Evolutionary conservation across 345 rosid genomes (phyloP), one percentile per base, ranked within the genome.

Genomic region (Euclidium syriacum): DNA sequence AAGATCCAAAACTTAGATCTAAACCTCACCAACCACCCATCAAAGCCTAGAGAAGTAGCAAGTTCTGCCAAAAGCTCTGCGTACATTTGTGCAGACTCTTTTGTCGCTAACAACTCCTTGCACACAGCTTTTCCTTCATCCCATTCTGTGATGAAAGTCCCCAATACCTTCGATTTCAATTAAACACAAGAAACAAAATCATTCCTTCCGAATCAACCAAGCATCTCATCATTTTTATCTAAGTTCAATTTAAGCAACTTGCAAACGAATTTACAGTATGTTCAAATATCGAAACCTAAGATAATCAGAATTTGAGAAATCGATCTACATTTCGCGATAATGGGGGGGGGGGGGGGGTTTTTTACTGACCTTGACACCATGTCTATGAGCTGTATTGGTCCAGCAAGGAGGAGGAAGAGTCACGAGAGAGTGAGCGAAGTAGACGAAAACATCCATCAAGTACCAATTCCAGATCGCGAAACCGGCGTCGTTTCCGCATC

Each of bases 401-500:
- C 98, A 91, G 52, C 91, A 80, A 62, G 98, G 96, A 53, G 96
- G 96, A 10, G 96, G 96, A 73, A 91, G 62, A 12, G 95, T 82
- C 19, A 87, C 88, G 32, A 91, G 70, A 51, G 52, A 46, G 62
- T 91, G 96, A 1, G 98, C 76, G 49, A 91, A 91, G 53, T 87
- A 84, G 34, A 91, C 91, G 55, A 85, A 88, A 38, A 91, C 75
- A 61, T 91, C 96, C 72, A 91, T 84, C 83, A 87, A 79, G 68
- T 87, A 72, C 96, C 98, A 91, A 70, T 88, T 85, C 95, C 96
- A 78, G 32, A 88, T 76, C 22, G 83, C 79, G 33, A 77, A 91
- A 16, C 87, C 89, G 1, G 57, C 75, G 9, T 76, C 73, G 30
- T 83, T 81, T 22, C 11, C 49, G 33, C 96, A 91, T 10, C 98